These are phyloP conservation scores for Fusarium chlamydosporum DNA, from an alignment of 2,329 filamentous ascomycete species.

Conservation along the genomic window DNA sequence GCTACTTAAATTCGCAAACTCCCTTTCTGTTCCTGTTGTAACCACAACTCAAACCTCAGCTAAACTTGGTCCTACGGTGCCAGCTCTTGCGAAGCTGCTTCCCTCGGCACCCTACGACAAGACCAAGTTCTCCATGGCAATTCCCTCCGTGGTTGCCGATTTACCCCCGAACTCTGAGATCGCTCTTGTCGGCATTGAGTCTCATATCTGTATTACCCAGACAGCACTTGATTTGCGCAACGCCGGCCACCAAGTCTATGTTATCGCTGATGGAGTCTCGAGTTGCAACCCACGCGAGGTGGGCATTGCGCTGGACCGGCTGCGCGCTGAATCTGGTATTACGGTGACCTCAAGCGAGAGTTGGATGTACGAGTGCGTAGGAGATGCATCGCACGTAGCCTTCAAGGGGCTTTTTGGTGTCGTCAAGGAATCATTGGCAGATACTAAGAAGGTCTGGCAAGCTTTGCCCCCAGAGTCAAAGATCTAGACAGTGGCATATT, in stretches of 20 bases:
- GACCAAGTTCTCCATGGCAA: conserved; percentile 89
- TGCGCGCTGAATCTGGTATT: conserved; percentile 79
- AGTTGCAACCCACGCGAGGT: conserved; percentile 89
- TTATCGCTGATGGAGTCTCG: conserved; percentile 90
- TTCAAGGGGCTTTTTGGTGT: conserved; percentile 81
- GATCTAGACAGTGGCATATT: conserved; percentile 57
- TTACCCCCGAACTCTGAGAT: conserved; percentile 66
- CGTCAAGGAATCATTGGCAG: conserved; percentile 81
- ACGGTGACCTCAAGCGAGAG: conserved; percentile 89
- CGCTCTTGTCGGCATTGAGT: conserved; percentile 90
- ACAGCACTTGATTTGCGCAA: conserved; percentile 85
- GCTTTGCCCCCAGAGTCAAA: conserved; percentile 71
- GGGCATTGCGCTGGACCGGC: conserved; percentile 79
- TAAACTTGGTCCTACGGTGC: conserved; percentile 84
- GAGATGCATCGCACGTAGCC: conserved; percentile 79
- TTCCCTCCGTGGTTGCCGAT: conserved; percentile 71
- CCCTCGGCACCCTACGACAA: conserved; percentile 79
- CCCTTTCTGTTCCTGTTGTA: conserved; percentile 82
- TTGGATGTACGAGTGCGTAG: conserved; percentile 89
- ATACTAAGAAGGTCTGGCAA: conserved; percentile 78
- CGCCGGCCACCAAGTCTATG: conserved; percentile 83
- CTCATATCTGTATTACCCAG: conserved; percentile 95
- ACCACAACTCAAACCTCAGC: conserved; percentile 87
- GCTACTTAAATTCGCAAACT: conserved; percentile 73
- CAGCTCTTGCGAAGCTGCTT: conserved; percentile 74